Evolutionary conservation across 495 filamentous ascomycete genomes (phyloP), one percentile per base, ranked within the genome.

Genomic region (Pseudomonodictys pantanalensis): DNA sequence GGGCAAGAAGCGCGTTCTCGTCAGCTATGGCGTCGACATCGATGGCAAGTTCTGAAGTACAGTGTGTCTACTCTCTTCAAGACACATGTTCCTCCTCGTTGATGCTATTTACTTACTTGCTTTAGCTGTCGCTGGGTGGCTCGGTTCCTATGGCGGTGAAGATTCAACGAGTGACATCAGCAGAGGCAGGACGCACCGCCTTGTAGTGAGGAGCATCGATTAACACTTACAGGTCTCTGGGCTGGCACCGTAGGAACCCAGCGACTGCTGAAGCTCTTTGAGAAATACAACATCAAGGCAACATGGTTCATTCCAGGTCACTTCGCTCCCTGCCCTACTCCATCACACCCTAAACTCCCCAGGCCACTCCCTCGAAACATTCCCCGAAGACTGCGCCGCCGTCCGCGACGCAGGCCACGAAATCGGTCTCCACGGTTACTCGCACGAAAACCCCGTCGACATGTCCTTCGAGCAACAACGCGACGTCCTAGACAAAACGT

Each of bases 231-330:
- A 82, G 87, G 87, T 35, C 71, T 89, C 42, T 90, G 82, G 69
- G 87, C 87, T 28, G 88, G 87, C 29, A 87, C 86, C 6, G 76
- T 89, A 32, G 88, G 88, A 28, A 86, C 85, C 1, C 79, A 81
- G 9, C 83, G 88, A 8, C 74, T 92, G 2, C 78, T 92, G 8
- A 89, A 87, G 60, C 70, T 92, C 1, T 89, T 91, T 69, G 78
- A 84, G 7, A 90, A 89, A 69, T 86, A 90, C 77, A 81, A 84
- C 56, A 92, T 92, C 75, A 91, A 88, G 72, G 81, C 86, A 11
- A 89, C 87, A 6, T 91, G 86, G 85, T 91, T 92, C 71, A 90
- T 92, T 57, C 88, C 88, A 0, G 60, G 60, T 56, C 42, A 12
- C 35, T 15, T 46, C 15, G 9, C 45, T 29, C 9, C 2, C 17